Base-by-base conservation (phyloP, 2,329 filamentous ascomycete genomes). In the Paecilomyces niveus region DNA sequence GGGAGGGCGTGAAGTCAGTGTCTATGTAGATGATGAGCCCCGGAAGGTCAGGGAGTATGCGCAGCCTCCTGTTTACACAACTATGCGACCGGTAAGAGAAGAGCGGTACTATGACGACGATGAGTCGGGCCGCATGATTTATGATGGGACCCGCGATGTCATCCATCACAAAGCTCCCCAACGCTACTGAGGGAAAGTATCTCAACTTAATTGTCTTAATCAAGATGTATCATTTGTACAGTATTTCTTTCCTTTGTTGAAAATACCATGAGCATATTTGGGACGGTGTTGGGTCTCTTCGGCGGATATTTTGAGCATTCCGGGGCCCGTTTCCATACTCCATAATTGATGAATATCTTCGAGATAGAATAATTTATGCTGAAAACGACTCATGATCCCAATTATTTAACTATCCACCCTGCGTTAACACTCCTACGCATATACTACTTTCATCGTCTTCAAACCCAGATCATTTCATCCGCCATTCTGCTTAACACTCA, bases 21-120 rank as follows among this genome's bases (percentile, higher is more conserved):
- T 75, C n/a, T 78, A 74, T 60, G 57, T 75, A 62, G 72, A 75
- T 22, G 73, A 76, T n/a, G 72, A 70, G 8, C 56, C 61, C 4
- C 66, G 70, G 39, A 69, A 73, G 24, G 72, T 76, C 22, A 71
- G 78, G 54, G 82, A 84, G 56, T 85, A 85, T 67, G 70, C 72
- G 57, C 73, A 76, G 56, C 69, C 68, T 31, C 71, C 70, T 66
- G 63, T 78, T 65, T 66, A 80, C 76, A 62, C 71, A 63, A 55
- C 72, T 68, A 59, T 72, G 69, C 63, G 77, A 69, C 57, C 69
- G 52, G 53, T 65, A 21, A 65, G 71, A 53, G 72, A 73, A 35
- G 68, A 72, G 57, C 67, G 69, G 54, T 76, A 72, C 54, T 76
- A 74, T 62, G 71, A 72, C 31, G 67, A 64, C 39, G 69, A 72